A percentile compares a stretch with the other conserved stretches of the same genome.
These are phyloP conservation scores for Ustanciosporium gigantosporum DNA, from an alignment of 1,284 basidiomycete genomes.

Conservation along the genomic window DNA sequence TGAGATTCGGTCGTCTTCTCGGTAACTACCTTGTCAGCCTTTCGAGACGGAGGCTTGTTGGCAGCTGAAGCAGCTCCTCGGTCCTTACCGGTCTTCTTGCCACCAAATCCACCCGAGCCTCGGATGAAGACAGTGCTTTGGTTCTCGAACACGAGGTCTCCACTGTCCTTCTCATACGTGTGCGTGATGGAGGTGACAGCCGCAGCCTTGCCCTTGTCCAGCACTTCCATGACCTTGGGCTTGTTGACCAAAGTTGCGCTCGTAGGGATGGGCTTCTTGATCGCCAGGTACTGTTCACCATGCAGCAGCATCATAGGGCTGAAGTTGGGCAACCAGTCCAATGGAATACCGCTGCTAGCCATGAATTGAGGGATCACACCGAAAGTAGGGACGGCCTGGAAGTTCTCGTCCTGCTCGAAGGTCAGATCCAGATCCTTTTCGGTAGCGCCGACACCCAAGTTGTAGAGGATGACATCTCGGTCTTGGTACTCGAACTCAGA, in stretches of 20 bases:
- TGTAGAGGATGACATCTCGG: conserved; percentile 92
- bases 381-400: conserved; percentile 86
- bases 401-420: conserved; percentile 85
- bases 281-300: conserved; percentile 92
- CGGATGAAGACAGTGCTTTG: conserved; percentile 91
- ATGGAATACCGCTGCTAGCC: conserved; percentile 59
- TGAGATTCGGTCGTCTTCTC: conserved; percentile 59
- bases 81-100: conserved; percentile 82
- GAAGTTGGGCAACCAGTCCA: conserved; percentile 91
- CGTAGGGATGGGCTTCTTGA: conserved; percentile 85
- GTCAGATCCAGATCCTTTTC: conserved; percentile 89
- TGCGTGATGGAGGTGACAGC: conserved; percentile 40
- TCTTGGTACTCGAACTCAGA: conserved; percentile 71
- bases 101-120: conserved; percentile 91
- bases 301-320: conserved; percentile 94
- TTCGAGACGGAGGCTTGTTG: conserved; percentile 72
- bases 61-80: conserved; percentile 84
- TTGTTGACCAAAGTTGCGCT: conserved; percentile 80
- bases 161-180: conserved; percentile 64
- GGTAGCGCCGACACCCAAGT: conserved; percentile 91
- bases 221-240: conserved; percentile 68
- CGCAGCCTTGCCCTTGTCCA: conserved; percentile 58
- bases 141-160: conserved; percentile 86
- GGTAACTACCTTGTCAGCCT: conserved; percentile 54
- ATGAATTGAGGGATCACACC: conserved; percentile 91